Evolutionary conservation across 768 basidiomycete species (phyloP), one percentile per base, ranked within the genome.

Genomic region (Fibroporia radiculosa): DNA sequence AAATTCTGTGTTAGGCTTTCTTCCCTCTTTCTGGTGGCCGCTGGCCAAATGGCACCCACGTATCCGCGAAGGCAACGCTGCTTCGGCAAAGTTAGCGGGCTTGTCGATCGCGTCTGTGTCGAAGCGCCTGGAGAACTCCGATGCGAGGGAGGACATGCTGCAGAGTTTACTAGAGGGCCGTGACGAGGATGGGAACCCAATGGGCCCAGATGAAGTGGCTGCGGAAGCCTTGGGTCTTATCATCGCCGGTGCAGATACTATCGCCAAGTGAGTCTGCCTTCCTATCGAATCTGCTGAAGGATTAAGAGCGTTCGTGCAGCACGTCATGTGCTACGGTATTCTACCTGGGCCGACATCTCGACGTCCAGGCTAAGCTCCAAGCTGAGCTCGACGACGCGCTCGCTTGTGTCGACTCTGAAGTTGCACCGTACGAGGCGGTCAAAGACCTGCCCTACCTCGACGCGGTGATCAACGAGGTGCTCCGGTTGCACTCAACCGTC

Each of bases 401-500:
- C 18, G 45, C 22, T 4, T 13, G 13, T 18, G 8, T 32, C 25
- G 40, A 19, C 22, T 7, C 3, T n/a, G 28, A 39, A 4, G 33
- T 35, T 13, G 40, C 20, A 2, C 40, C 31, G 8, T 42, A 45
- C 26, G 44, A 45, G 8, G 31, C 29, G 6, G 32, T 50, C 6
- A 45, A 50, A 40, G 27, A 50, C 26, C 29, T 50, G 5, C 48
- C 44, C 3, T 50, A 50, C 50, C 58, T 65, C 23, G 52, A 63
- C 42, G 62, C 61, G 20, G 56, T 55, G 26, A 62, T 65, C 47
- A 54, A 59, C 38, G 62, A 65, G 34, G 62, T 53, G 2, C 53
- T 62, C 13, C 53, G 63, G 10, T 42, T 63, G 13, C 55, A 61
- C 45, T 58, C 59, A 11, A 60, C 61, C 19, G 51, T 53, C 18